A percentile compares a stretch with the other conserved stretches of the same genome.
phyloP scores from a whole-genome alignment of 2,329 filamentous ascomycete genomes.

The Colletotrichum karsti region DNA sequence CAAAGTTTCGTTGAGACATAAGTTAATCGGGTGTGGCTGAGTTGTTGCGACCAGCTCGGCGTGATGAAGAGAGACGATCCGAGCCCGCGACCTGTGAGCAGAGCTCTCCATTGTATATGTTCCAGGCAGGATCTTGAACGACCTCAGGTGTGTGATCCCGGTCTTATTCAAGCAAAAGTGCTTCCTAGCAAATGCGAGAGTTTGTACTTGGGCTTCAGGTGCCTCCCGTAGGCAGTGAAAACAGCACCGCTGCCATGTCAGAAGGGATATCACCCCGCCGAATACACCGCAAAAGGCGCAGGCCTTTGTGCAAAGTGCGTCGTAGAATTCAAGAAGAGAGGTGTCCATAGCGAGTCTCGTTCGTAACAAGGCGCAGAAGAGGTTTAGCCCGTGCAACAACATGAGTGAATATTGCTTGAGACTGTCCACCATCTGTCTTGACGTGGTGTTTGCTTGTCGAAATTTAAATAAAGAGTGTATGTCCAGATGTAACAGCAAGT shows the following conservation, averaged over 20 bases:
- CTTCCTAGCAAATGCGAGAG: slow-evolving; percentile 23
- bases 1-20: slow-evolving; percentile 29
- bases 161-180: slow-evolving; percentile 28
- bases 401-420: slow-evolving; percentile 36
- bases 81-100: slow-evolving; percentile 27
- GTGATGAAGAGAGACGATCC: slow-evolving; percentile 32
- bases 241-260: slow-evolving; percentile 39
- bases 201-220: slow-evolving; percentile 32
- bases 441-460: slow-evolving; percentile 36
- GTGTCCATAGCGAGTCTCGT: slow-evolving; percentile 34
- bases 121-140: slow-evolving; percentile 39
- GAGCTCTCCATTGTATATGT: slow-evolving; percentile 35
- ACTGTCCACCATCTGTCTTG: slow-evolving; percentile 33
- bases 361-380: slow-evolving; percentile 39
- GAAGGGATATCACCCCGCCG: slow-evolving; percentile 35
- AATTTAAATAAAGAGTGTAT: slow-evolving; percentile 41
- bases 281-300: slow-evolving; percentile 37
- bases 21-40: slow-evolving; percentile 21
- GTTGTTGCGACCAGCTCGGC: slow-evolving; percentile 27
- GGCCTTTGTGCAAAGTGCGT: slow-evolving; percentile 35
- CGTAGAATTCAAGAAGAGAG: slow-evolving; percentile 28
- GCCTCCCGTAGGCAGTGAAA: slow-evolving; percentile 34
- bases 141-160: slow-evolving; percentile 29
- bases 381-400: slow-evolving; percentile 34
- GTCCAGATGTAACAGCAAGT: slow-evolving; percentile 38